A percentile compares a stretch with the other conserved stretches of the same genome.
Evolutionary conservation across 2,329 filamentous ascomycete genomes (phyloP).

Genomic region (Phialophora macrospora): DNA sequence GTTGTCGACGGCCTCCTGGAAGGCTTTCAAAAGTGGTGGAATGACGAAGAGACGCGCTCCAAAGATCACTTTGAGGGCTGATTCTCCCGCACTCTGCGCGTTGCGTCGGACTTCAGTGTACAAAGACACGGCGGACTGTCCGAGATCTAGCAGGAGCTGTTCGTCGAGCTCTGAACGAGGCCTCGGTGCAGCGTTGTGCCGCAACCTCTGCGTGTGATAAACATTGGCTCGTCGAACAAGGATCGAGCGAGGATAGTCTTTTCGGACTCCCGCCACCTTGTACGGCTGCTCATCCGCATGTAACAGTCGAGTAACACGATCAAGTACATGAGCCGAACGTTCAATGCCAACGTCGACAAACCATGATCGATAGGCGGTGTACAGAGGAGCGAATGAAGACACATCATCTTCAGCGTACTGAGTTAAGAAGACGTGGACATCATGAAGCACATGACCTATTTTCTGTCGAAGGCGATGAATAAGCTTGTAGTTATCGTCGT

Average conservation of each 20-base stretch:
- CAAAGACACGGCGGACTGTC: conserved; percentile 83
- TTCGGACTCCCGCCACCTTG: conserved; percentile 89
- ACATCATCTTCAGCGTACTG: conserved; percentile 93
- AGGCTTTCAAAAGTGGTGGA: conserved; percentile 77
- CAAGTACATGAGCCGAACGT: conserved; percentile 88
- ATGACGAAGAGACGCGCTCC: conserved; percentile 88
- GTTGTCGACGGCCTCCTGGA: conserved; percentile 76
- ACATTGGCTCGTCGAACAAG: conserved; percentile 90
- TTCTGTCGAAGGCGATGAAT: conserved; percentile 82
- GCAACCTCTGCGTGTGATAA: conserved; percentile 90
- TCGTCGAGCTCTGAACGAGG: conserved; percentile 91
- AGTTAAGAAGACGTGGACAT: conserved; percentile 81
- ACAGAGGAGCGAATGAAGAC: conserved; percentile 89
- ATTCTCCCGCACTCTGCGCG: conserved; percentile 89
- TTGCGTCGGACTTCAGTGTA: conserved; percentile 97
- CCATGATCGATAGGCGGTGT: conserved; percentile 91
- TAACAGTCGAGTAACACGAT: conserved; percentile 82
- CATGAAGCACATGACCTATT: conserved; percentile 78
- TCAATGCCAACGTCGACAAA: conserved; percentile 98
- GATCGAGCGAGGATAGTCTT: conserved; percentile 90
- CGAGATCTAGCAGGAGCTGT: conserved; percentile 79
- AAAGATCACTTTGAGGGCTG: conserved; percentile 87
- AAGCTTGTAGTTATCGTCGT: conserved; percentile 69
- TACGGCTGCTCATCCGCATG: conserved; percentile 87
- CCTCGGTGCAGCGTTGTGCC: conserved; percentile 87